phyloP scores from a whole-genome alignment of 805 yeast genomes.

The Tetrapisispora nanseiensis region DNA sequence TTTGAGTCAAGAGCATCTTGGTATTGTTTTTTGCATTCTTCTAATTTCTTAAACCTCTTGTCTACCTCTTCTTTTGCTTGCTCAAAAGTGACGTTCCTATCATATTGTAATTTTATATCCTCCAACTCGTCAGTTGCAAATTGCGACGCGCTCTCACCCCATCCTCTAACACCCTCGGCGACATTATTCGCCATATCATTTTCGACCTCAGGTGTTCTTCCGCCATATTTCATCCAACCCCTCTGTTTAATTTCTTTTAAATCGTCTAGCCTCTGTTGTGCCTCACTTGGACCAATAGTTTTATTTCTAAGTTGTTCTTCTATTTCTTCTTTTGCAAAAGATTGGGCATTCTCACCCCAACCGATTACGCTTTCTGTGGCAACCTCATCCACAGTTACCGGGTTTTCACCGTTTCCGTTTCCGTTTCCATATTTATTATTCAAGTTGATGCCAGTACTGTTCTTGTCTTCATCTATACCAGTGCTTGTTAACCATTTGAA shows the following conservation, averaged over 20 bases:
- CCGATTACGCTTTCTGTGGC: constrained; percentile 34
- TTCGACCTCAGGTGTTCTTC: constrained; percentile 21
- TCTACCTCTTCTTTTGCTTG: constrained; percentile 2
- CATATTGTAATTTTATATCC: constrained; percentile 19
- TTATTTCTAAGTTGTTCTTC: constrained; percentile 16
- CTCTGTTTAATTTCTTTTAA: constrained; percentile 22
- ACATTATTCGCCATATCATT: constrained; percentile 29
- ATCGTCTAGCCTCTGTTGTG: constrained; percentile 15
- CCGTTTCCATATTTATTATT: no score
- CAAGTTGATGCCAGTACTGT: no score
- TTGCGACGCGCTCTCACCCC: constrained; percentile 38
- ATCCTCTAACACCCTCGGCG: constrained; percentile 33
- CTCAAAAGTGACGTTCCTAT: constrained; percentile 1
- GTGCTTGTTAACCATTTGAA: constrained; percentile 17
- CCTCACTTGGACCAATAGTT: constrained; percentile 22
- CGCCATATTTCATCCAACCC: constrained; percentile 27
- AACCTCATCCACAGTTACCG: constrained; percentile 22
- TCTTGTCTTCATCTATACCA: constrained; percentile 7
- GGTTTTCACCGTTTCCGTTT: neutral
- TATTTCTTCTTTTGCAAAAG: constrained; percentile 31
- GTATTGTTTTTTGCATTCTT: neutral
- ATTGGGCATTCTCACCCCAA: constrained; percentile 39
- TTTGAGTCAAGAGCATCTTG: neutral
- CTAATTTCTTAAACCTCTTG: neutral
- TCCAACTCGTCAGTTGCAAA: constrained; percentile 36